These are phyloP conservation scores for Talaromyces wortmannii DNA, from an alignment of 495 filamentous ascomycete species.

Conservation along the genomic window DNA sequence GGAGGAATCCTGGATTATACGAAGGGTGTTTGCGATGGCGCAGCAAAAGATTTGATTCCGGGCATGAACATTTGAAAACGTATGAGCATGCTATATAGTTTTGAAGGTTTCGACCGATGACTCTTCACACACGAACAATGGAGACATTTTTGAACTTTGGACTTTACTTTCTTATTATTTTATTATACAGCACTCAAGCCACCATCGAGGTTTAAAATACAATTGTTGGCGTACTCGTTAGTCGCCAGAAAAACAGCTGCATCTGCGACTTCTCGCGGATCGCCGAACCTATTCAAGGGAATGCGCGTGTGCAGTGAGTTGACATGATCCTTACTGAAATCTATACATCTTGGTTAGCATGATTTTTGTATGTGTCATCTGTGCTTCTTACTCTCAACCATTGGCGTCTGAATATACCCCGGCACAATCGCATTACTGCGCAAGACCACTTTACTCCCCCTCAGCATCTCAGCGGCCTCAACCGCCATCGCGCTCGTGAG, in stretches of 20 bases:
- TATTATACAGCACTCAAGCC: constrained; percentile 61
- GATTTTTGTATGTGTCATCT: not conserved
- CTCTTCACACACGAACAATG: too few species aligned
- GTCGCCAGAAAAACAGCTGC: constrained; percentile 71
- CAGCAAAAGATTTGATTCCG: too few species aligned
- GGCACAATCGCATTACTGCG: constrained; percentile 78
- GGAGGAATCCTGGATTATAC: too few species aligned
- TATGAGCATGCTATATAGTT: too few species aligned
- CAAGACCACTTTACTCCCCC: constrained; percentile 40
- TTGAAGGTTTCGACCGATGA: too few species aligned
- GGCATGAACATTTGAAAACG: too few species aligned
- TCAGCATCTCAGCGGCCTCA: constrained; percentile 42
- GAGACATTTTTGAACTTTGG: too few species aligned
- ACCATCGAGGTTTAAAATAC: constrained; percentile 80
- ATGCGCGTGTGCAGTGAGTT: constrained; percentile 38
- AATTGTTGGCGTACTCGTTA: constrained; percentile 78
- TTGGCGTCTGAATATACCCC: constrained; percentile 73
- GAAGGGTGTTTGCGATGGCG: too few species aligned
- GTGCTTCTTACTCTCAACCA: constrained; percentile 56
- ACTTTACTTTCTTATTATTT: not conserved
- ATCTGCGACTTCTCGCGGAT: constrained; percentile 66
- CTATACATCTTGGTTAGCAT: constrained; percentile 9
- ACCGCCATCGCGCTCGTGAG: constrained; percentile 64
- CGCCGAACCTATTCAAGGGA: constrained; percentile 64
- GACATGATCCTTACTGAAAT: constrained; percentile 27